These are phyloP conservation scores for Metrosideros polymorpha DNA, from an alignment of 441 rosid species.

Conservation along the genomic window DNA sequence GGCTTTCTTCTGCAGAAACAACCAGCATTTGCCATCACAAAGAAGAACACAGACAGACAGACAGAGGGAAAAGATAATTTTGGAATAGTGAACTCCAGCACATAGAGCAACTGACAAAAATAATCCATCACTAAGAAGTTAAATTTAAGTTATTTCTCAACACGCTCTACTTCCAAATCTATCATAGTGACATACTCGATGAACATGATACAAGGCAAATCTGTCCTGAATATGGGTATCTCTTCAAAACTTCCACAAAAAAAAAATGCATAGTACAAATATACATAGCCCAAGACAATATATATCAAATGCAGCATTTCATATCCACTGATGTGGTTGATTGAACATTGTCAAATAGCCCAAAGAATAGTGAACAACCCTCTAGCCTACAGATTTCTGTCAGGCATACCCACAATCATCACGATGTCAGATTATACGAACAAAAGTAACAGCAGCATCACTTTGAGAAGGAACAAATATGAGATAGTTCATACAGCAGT, in stretches of 20 bases:
- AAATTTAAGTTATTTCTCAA: neutral
- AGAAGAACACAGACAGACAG: neutral
- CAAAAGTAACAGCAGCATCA: neutral
- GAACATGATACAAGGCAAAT: neutral
- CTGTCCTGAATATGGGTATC: neutral
- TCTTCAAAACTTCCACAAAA: neutral
- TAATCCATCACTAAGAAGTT: neutral
- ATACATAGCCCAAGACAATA: neutral
- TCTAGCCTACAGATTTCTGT: neutral
- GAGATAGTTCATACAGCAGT: constrained; percentile 48
- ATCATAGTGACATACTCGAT: neutral
- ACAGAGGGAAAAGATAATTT: neutral
- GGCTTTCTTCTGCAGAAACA: constrained; percentile 10
- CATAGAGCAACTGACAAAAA: neutral
- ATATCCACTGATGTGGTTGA: neutral
- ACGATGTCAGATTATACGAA: neutral
- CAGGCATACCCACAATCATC: neutral
- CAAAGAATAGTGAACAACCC: neutral
- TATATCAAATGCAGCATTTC: neutral
- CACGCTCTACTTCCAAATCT: neutral
- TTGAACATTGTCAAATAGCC: neutral
- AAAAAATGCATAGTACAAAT: neutral
- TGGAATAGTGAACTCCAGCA: constrained; percentile 35
- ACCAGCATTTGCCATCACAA: neutral
- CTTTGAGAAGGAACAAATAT: neutral